These are phyloP conservation scores for Boeremia exigua DNA, from an alignment of 2,329 filamentous ascomycete genomes.

Conservation along the genomic window DNA sequence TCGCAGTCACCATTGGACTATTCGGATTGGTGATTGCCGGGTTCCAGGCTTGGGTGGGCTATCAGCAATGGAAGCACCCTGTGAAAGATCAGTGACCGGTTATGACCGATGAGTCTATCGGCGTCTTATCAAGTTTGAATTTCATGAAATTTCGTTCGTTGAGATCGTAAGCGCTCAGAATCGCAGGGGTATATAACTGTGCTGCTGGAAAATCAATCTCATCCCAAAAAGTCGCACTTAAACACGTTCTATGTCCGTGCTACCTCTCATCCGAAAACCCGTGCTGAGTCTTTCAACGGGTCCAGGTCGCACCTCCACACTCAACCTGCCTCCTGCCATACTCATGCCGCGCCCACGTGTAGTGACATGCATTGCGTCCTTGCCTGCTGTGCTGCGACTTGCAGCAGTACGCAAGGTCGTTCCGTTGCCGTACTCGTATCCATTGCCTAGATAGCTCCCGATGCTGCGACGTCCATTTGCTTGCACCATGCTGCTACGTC, in stretches of 20 bases:
- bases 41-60: slow-evolving; percentile 42
- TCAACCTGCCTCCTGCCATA: slow-evolving; percentile 21
- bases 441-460: slow-evolving; percentile 35
- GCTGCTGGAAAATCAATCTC: neutral
- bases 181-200: slow-evolving; percentile 4
- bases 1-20: slow-evolving; percentile 37
- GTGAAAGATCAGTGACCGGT: slow-evolving; percentile 1
- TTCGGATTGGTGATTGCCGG: slow-evolving; percentile 30
- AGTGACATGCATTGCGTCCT: slow-evolving; percentile 18
- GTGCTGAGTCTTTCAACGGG: slow-evolving; percentile 40
- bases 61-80: slow-evolving; percentile 44
- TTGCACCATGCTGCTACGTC: slow-evolving; percentile 30
- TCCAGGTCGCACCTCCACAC: slow-evolving; percentile 23
- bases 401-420: slow-evolving; percentile 36
- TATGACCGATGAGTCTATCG: too few species aligned
- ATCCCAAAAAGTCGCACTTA: neutral
- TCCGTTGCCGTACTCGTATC: slow-evolving; percentile 20
- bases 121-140: neutral
- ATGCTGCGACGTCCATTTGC: slow-evolving; percentile 32
- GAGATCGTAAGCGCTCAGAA: neutral
- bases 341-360: slow-evolving; percentile 18
- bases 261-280: slow-evolving; percentile 42
- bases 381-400: slow-evolving; percentile 39
- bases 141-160: neutral
- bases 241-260: slow-evolving; percentile 35